Base-by-base conservation (phyloP, 208 protist species). In the Trypanosoma cruzi region DNA sequence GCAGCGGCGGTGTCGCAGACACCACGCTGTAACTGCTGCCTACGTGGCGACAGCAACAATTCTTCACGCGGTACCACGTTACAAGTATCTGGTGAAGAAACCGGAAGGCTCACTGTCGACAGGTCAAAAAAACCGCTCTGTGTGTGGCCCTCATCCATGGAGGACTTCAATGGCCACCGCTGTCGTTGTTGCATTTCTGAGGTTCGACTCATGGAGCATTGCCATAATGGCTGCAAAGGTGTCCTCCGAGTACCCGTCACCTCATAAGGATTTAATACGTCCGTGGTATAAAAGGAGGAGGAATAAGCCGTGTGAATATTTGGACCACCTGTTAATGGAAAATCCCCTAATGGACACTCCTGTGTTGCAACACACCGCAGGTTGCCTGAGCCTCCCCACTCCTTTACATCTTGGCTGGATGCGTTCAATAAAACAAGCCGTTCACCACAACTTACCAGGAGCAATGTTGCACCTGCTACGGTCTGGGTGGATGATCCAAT, bases 361-460 rank as follows among this genome's bases (percentile, higher is more conserved):
- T 5, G 7, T 11, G 20, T 48, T 6, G 42, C 28, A 26, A 68
- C 50, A 42, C 24, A 61, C 13, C 28, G 31, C 16, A 29, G 36
- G n/a, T 54, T 32, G 63, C 28, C 31, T 36, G 40, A 22, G 6
- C 13, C 29, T 4, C 29, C 40, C 62, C 61, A 75, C 24, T 64
- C 2, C 46, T 31, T 37, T 16, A 75, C 56, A 31, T 69, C 62
- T 11, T 2, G 32, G 4, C 37, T 55, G 2, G 70, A 75, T n/a
- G 62, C 60, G 37, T 60, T 64, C 18, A 75, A 42, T 20, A 75
- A 31, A 18, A 75, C 16, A 34, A 75, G 31, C 18, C 40, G 53
- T 6, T 68, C 22, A 28, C 11, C 49, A 49, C 54, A 56, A 36
- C n/a, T 44, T 0, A 75, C 42, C 22, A 75, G 32, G 3, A 75